Percentiles rank a stretch among this genome's conserved stretches.
phyloP scores from a whole-genome alignment of 164 flowering plant species.

The Chimonanthus salicifolius region DNA sequence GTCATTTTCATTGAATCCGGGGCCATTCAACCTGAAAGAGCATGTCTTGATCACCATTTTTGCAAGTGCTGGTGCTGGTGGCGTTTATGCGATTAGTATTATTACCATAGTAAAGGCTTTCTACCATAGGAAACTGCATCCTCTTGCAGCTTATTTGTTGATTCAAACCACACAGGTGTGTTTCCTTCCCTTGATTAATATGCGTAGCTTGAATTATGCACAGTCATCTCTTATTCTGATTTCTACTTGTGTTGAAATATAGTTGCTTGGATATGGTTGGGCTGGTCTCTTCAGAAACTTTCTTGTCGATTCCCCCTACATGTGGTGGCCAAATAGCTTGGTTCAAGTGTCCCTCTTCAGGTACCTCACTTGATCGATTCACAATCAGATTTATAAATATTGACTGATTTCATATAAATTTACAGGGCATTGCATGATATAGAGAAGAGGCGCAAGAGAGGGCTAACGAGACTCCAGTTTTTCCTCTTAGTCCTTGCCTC shows the following conservation, averaged over 20 bases:
- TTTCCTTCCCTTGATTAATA: background rate
- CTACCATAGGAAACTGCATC: background rate
- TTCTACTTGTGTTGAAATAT: background rate
- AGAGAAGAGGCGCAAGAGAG: slow-evolving; percentile 41
- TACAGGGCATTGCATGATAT: slow-evolving; percentile 52
- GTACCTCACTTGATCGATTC: background rate
- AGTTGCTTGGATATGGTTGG: slow-evolving; percentile 18
- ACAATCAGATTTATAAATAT: background rate
- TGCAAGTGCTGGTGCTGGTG: background rate
- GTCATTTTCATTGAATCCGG: too few relatives aligned
- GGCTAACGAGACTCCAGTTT: slow-evolving; percentile 53
- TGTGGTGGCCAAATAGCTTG: slow-evolving; percentile 15
- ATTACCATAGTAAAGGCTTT: slow-evolving; percentile 6
- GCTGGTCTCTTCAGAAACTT: slow-evolving; percentile 11
- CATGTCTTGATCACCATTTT: too few relatives aligned
- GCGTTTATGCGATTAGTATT: slow-evolving; percentile 4
- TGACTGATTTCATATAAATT: background rate
- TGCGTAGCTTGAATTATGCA: too few relatives aligned
- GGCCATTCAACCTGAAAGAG: too few relatives aligned
- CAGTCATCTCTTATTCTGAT: too few relatives aligned
- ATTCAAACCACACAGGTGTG: slow-evolving; percentile 8
- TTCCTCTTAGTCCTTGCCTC: slow-evolving; percentile 37
- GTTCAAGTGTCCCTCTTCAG: slow-evolving; percentile 14
- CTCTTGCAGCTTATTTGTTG: slow-evolving; percentile 3
- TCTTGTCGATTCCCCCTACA: slow-evolving; percentile 13